Conservation (phyloP, 371 early-diverging fungal genomes). For the Zychaea mexicana region DNA sequence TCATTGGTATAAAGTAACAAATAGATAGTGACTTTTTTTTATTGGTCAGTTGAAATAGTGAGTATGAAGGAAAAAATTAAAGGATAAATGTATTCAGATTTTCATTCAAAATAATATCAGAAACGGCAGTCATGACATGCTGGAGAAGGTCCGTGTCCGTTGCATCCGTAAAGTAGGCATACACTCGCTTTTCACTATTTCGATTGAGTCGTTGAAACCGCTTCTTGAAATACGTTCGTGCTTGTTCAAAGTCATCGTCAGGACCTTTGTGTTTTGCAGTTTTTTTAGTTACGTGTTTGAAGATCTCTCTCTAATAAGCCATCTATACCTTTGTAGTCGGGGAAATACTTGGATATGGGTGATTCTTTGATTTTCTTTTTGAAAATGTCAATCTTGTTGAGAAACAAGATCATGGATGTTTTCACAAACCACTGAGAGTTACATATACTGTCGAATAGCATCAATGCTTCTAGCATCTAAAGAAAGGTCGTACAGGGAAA, state of each 20-base stretch:
- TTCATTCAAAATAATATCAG: slow-evolving; percentile 58
- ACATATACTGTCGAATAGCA: slow-evolving; percentile 93
- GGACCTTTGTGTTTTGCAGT: slow-evolving; percentile 19
- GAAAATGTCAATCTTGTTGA: slow-evolving; percentile 97
- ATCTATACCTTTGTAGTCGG: slow-evolving; percentile 75
- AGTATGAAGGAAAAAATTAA: background rate
- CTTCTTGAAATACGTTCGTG: slow-evolving; percentile 37
- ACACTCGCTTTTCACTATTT: slow-evolving; percentile 54
- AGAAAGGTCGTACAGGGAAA: too few species aligned
- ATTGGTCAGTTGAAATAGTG: too few species aligned
- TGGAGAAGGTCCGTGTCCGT: slow-evolving; percentile 60
- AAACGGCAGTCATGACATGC: slow-evolving; percentile 62
- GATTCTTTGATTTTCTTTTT: slow-evolving; percentile 79
- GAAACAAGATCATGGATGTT: slow-evolving; percentile 91
- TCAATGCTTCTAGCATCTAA: slow-evolving; percentile 92
- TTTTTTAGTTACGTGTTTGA: background rate
- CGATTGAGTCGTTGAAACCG: slow-evolving; percentile 41
- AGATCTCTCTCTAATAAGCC: background rate
- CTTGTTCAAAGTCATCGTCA: slow-evolving; percentile 26
- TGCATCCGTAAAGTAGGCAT: slow-evolving; percentile 63
- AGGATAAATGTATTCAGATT: slow-evolving; percentile 47
- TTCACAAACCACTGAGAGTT: slow-evolving; percentile 92
- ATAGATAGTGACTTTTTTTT: too few species aligned
- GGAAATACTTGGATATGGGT: slow-evolving; percentile 82
- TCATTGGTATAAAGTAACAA: too few species aligned